Conservation (phyloP, 1,139 yeast species). For the Kluyveromyces sp. region DNA sequence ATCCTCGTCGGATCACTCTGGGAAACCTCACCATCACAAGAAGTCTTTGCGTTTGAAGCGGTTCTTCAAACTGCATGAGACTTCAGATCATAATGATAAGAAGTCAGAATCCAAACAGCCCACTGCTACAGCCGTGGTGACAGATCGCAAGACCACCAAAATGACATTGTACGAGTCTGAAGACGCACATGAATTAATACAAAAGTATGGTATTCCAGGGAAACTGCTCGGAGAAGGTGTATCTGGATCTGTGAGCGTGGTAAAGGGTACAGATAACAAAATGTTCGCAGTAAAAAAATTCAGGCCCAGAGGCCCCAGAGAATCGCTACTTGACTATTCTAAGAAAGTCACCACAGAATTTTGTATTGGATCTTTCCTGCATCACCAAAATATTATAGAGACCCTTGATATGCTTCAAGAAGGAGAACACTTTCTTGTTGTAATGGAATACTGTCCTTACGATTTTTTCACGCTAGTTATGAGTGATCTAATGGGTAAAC, state of each 20-base stretch:
- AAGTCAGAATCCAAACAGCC: conserved; percentile 1
- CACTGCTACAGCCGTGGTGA: conserved; percentile 12
- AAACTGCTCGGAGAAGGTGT: conserved; percentile 67
- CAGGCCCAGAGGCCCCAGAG: conserved; percentile 46
- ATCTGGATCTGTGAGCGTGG: conserved; percentile 64
- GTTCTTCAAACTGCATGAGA: conserved; percentile 26
- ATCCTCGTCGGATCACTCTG: conserved; percentile 5
- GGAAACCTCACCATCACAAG: conserved; percentile 12
- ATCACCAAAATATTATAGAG: conserved; percentile 56
- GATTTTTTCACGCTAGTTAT: conserved; percentile 74
- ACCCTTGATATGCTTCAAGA: conserved; percentile 60
- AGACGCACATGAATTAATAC: conserved; percentile 33
- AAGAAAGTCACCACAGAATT: conserved; percentile 62
- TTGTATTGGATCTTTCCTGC: conserved; percentile 53
- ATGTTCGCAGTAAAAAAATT: conserved; percentile 67
- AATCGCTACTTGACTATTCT: conserved; percentile 49
- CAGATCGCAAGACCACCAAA: conserved; percentile 16
- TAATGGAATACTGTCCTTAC: conserved; percentile 70
- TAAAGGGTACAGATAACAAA: conserved; percentile 43
- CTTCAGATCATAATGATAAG: conserved; percentile 6
- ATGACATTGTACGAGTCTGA: conserved; percentile 34
- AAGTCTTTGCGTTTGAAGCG: conserved; percentile 32
- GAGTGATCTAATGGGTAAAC: conserved; percentile 56
- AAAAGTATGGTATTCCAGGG: conserved; percentile 59
- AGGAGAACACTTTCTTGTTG: conserved; percentile 44